Evolutionary conservation across 257 asterid genomes (phyloP).

Genomic region (Solanum piurae): DNA sequence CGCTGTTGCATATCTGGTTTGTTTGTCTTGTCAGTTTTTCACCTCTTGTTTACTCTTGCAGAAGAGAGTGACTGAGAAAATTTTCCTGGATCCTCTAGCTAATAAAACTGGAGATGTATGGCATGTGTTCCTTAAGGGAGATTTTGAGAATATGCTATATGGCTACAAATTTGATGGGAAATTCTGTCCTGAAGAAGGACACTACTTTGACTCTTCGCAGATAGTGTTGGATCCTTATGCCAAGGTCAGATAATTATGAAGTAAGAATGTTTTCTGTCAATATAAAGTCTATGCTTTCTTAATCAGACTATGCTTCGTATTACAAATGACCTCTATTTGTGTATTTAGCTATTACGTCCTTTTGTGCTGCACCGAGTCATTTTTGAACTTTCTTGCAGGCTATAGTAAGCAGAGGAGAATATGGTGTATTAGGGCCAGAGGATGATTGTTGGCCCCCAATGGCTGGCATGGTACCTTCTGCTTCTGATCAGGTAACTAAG

Average conservation of each 20-base stretch:
- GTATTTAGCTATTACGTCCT: background rate
- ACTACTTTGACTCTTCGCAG: constrained; percentile 58
- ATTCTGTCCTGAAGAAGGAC: constrained; percentile 77
- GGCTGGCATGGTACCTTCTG: constrained; percentile 68
- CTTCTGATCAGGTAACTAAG: constrained; percentile 9
- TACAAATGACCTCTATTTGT: background rate
- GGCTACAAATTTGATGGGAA: constrained; percentile 72
- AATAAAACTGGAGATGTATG: constrained; percentile 95
- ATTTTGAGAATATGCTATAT: constrained; percentile 62
- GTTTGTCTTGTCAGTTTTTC: background rate
- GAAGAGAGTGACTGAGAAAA: constrained; percentile 78
- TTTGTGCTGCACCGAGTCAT: background rate
- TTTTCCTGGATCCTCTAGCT: constrained; percentile 46
- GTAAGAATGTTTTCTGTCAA: background rate
- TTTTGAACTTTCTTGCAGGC: constrained; percentile 37
- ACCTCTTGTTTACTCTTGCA: constrained; percentile 19
- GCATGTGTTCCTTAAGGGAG: constrained; percentile 88
- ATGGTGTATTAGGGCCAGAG: constrained; percentile 54
- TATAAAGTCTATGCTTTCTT: background rate
- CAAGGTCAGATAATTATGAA: constrained; percentile 41
- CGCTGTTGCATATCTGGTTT: background rate
- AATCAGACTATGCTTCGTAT: background rate
- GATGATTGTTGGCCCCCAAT: constrained; percentile 86
- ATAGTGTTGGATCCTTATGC: constrained; percentile 88
- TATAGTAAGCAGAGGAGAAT: constrained; percentile 69